Percentiles rank a stretch among this genome's conserved stretches.
phyloP scores from a whole-genome alignment of 176 grass and related monocot genomes.

The Paspalum notatum region DNA sequence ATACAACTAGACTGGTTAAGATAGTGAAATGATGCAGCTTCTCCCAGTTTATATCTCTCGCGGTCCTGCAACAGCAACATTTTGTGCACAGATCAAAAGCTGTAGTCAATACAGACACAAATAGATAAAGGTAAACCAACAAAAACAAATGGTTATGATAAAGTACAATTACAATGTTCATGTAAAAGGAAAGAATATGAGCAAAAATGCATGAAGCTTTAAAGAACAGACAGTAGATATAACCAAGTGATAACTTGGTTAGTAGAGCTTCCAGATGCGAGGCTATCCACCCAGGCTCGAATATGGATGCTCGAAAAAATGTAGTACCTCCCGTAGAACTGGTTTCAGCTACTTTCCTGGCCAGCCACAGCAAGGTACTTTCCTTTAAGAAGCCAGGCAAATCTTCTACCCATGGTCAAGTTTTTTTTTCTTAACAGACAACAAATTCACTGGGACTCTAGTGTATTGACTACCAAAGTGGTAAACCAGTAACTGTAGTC shows the following conservation, averaged over 20 bases:
- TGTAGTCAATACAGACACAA: slow-evolving; percentile 24
- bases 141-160: not conserved
- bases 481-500: not conserved
- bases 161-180: not conserved
- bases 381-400: not conserved
- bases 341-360: not conserved
- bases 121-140: slow-evolving; percentile 9
- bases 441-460: slow-evolving; percentile 20
- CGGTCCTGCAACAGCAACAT: slow-evolving; percentile 60
- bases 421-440: slow-evolving; percentile 4
- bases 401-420: not conserved
- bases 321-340: not conserved
- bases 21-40: slow-evolving; percentile 86
- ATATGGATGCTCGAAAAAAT: not conserved
- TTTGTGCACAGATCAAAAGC: slow-evolving; percentile 33
- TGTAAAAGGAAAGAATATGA: slow-evolving; percentile 37
- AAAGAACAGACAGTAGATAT: too few relatives aligned
- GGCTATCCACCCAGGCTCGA: not conserved
- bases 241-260: not conserved
- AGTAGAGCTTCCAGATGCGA: not conserved
- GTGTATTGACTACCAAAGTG: not conserved
- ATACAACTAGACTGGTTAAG: slow-evolving; percentile 95
- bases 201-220: not conserved
- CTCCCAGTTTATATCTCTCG: slow-evolving; percentile 81
- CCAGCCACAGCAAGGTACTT: not conserved